Percentiles rank a stretch among this genome's conserved stretches.
These are phyloP conservation scores for Xylariaceae sp. DNA, from an alignment of 2,329 filamentous ascomycete species.

Conservation along the genomic window DNA sequence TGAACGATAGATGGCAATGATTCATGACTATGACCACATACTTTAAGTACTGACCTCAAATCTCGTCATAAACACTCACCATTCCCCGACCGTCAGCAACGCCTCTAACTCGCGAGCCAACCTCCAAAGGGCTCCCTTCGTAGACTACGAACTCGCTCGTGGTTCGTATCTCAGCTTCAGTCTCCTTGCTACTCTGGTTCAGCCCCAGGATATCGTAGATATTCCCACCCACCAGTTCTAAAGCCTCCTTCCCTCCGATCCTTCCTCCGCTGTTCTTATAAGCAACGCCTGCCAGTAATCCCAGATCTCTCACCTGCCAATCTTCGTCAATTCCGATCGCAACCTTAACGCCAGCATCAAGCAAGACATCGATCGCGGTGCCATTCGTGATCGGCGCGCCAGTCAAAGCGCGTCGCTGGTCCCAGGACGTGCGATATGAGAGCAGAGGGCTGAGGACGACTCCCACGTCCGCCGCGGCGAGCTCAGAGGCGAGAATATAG, in stretches of 20 bases:
- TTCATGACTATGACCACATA: too few relatives aligned
- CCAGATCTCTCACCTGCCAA: conserved; percentile 58
- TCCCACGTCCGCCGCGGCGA: conserved; percentile 52
- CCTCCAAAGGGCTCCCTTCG: conserved; percentile 59
- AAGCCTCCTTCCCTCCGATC: conserved; percentile 48
- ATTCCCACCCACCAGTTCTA: conserved; percentile 54
- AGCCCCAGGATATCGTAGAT: conserved; percentile 55
- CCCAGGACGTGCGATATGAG: conserved; percentile 53
- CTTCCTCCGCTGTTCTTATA: conserved; percentile 52
- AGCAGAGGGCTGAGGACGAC: conserved; percentile 59
- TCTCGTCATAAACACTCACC: too few relatives aligned
- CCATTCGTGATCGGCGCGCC: conserved; percentile 64
- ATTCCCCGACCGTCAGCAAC: conserved; percentile 40
- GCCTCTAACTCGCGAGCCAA: conserved; percentile 51
- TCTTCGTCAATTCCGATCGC: conserved; percentile 59
- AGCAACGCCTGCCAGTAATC: conserved; percentile 56
- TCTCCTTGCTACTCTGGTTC: conserved; percentile 16
- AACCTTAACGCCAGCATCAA: conserved; percentile 54
- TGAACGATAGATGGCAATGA: too few relatives aligned
- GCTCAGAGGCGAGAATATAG: conserved; percentile 52
- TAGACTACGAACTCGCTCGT: conserved; percentile 54
- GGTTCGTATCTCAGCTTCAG: conserved; percentile 15
- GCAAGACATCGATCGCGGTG: conserved; percentile 53
- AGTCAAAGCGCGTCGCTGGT: conserved; percentile 56
- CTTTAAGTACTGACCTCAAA: too few relatives aligned